Evolutionary conservation across 2,329 filamentous ascomycete species (phyloP).

Genomic region (Colletotrichum orchidophilum): DNA sequence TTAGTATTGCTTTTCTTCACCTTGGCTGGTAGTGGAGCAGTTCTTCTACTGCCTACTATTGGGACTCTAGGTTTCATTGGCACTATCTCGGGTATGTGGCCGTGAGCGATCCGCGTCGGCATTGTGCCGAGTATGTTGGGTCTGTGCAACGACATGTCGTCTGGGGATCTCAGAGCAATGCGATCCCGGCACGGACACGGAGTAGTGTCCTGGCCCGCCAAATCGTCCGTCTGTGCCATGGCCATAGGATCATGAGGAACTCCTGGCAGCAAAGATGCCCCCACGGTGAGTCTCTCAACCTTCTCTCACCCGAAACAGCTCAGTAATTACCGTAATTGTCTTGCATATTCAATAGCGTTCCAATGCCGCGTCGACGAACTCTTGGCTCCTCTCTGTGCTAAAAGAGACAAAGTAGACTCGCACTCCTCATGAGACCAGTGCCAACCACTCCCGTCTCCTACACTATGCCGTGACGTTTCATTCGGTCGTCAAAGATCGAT

Average conservation of each 20-base stretch:
- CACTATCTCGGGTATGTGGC: not conserved
- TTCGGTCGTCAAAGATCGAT: no score
- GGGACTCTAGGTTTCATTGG: not conserved
- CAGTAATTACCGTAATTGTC: not conserved
- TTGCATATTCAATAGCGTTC: not conserved
- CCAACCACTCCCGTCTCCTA: no score
- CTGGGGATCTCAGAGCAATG: not conserved
- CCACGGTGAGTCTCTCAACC: not conserved
- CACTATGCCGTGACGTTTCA: no score
- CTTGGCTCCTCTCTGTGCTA: not conserved
- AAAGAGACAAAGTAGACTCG: not conserved
- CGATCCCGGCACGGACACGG: not conserved
- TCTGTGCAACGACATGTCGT: conserved; percentile 17
- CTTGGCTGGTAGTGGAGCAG: not conserved
- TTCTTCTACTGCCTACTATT: not conserved
- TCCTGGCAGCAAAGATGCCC: not conserved
- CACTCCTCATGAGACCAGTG: no score
- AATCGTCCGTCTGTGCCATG: not conserved
- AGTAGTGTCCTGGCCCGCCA: not conserved
- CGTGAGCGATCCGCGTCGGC: conserved; percentile 8
- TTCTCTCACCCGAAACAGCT: not conserved
- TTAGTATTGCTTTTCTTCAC: not conserved
- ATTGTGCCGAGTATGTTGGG: conserved; percentile 7
- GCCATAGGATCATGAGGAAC: not conserved
- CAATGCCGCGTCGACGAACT: not conserved